phyloP scores from a whole-genome alignment of 2,329 filamentous ascomycete species.

The Achaetomium macrosporum region DNA sequence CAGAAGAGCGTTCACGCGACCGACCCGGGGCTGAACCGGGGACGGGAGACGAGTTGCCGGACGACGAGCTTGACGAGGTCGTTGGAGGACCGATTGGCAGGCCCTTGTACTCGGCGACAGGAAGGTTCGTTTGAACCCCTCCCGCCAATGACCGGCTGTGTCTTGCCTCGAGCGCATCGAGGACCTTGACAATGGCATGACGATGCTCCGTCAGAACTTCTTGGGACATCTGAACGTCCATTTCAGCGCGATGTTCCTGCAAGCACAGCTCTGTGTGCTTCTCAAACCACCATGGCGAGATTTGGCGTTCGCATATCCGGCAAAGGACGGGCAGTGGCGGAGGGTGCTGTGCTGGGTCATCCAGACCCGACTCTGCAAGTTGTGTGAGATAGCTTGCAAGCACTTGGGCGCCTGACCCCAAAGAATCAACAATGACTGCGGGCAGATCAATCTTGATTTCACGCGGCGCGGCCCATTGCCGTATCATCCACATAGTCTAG shows the following conservation, averaged over 20 bases:
- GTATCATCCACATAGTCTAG: constrained; percentile 99
- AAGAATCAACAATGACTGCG: constrained; percentile 78
- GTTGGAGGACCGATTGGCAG: constrained; percentile 72
- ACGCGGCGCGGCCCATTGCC: constrained; percentile 78
- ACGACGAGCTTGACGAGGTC: constrained; percentile 63
- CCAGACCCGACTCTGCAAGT: constrained; percentile 75
- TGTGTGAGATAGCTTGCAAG: constrained; percentile 88
- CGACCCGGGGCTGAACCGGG: constrained; percentile 59
- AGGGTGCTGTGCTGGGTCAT: constrained; percentile 68
- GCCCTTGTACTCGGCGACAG: constrained; percentile 79
- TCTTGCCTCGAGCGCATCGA: constrained; percentile 83
- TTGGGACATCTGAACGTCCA: constrained; percentile 95
- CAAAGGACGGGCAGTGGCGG: constrained; percentile 83
- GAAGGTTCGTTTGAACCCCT: constrained; percentile 46
- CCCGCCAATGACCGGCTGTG: constrained; percentile 58
- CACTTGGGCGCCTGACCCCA: constrained; percentile 91
- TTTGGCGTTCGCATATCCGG: constrained; percentile 94
- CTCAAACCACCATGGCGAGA: constrained; percentile 99
- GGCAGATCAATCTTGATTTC: constrained; percentile 97
- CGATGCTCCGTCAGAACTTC: constrained; percentile 89
- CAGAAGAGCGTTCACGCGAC: constrained; percentile 63
- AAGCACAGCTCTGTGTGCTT: constrained; percentile 96
- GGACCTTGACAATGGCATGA: constrained; percentile 87
- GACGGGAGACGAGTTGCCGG: constrained; percentile 45
- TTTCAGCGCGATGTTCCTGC: constrained; percentile 92